phyloP scores from a whole-genome alignment of 2,329 filamentous ascomycete genomes.

The Trichophyton mentagrophytes region DNA sequence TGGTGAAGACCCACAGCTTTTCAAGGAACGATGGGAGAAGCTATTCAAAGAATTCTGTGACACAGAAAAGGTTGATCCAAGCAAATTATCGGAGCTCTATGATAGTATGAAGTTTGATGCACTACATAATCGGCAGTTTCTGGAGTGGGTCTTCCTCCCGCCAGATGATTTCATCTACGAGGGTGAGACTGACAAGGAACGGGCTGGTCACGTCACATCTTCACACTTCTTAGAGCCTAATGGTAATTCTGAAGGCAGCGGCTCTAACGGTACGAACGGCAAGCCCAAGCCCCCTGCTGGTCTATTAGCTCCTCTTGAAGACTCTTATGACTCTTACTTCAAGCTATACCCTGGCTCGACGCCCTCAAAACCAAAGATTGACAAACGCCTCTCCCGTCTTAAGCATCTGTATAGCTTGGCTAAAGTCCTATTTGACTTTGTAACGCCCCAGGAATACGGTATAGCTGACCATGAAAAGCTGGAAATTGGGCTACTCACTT shows the following conservation, averaged over 20 bases:
- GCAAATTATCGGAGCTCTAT: constrained; percentile 96
- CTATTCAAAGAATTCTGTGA: constrained; percentile 94
- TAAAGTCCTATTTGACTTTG: constrained; percentile 95
- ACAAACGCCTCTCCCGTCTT: constrained; percentile 73
- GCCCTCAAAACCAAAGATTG: constrained; percentile 63
- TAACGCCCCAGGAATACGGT: constrained; percentile 95
- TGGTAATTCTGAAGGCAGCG: neutral
- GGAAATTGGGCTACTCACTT: constrained; percentile 93
- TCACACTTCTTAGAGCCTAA: constrained; percentile 10
- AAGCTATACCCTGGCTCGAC: constrained; percentile 71
- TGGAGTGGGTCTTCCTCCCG: constrained; percentile 96
- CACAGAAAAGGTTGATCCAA: constrained; percentile 93
- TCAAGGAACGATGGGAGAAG: constrained; percentile 97
- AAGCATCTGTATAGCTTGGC: constrained; percentile 86
- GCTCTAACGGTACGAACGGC: constrained; percentile 14
- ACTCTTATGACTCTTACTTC: constrained; percentile 62
- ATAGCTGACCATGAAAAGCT: constrained; percentile 93
- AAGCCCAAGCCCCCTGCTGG: constrained; percentile 26
- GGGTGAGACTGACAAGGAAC: constrained; percentile 43
- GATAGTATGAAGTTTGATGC: constrained; percentile 99
- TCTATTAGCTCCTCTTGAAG: constrained; percentile 37
- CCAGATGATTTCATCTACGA: constrained; percentile 58
- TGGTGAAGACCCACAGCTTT: constrained; percentile 85
- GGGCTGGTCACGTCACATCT: constrained; percentile 7
- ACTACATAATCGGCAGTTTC: constrained; percentile 85